A percentile compares a stretch with the other conserved stretches of the same genome.
These are phyloP conservation scores for Aphanomyces euteiches DNA, from an alignment of 352 stramenopile species.

Conservation along the genomic window DNA sequence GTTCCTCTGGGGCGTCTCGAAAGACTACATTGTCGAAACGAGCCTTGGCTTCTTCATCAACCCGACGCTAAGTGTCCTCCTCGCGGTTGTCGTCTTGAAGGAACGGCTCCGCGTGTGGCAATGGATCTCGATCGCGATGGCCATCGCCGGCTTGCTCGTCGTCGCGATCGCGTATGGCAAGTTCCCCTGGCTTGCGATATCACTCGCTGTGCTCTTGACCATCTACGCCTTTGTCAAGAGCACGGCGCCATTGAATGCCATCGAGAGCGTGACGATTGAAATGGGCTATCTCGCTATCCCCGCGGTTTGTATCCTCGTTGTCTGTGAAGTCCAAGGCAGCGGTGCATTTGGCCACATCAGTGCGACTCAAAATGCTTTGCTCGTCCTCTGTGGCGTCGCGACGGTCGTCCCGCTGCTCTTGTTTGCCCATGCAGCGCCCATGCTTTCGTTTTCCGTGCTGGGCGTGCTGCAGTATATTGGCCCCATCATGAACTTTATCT, in stretches of 20 bases:
- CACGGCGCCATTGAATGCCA: not conserved
- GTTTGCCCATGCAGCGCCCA: not conserved
- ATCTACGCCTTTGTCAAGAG: conserved; percentile 23
- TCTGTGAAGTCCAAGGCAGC: not conserved
- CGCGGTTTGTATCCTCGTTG: not conserved
- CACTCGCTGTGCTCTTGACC: not conserved
- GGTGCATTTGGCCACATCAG: not conserved
- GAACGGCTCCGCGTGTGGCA: not conserved
- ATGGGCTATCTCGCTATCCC: not conserved
- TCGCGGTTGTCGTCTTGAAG: conserved; percentile 10
- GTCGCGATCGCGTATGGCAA: not conserved
- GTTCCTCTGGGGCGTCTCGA: not conserved
- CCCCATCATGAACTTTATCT: conserved; percentile 4
- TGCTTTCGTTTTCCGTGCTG: conserved; percentile 7
- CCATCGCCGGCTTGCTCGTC: not conserved
- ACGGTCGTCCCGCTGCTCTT: conserved; percentile 16
- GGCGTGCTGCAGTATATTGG: conserved; percentile 16
- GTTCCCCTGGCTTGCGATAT: not conserved
- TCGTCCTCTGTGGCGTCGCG: conserved; percentile 1
- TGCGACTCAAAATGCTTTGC: not conserved
- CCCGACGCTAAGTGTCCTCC: not conserved
- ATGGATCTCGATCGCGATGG: not conserved
- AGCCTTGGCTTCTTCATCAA: conserved; percentile 6
- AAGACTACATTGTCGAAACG: conserved; percentile 15
- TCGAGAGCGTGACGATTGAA: not conserved